A percentile compares a stretch with the other conserved stretches of the same genome.
Evolutionary conservation across 176 grass and related monocot genomes (phyloP).

Genomic region (Cenchrus americanus): DNA sequence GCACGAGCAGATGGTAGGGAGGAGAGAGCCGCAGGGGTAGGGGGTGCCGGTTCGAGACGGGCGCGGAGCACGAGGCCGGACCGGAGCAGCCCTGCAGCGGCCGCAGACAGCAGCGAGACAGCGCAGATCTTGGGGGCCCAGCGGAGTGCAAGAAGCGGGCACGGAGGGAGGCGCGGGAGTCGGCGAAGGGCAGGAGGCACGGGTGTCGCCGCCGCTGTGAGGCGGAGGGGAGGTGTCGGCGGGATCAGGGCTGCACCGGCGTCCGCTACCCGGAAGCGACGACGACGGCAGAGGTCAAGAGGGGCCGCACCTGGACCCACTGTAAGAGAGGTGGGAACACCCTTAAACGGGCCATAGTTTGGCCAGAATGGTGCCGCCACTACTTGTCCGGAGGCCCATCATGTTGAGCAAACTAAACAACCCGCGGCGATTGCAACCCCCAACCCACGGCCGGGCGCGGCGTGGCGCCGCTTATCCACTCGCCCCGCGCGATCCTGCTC

Average conservation of each 20-base stretch:
- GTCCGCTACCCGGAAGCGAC: background rate
- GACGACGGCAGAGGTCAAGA: background rate
- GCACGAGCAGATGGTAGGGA: background rate
- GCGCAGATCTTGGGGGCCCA: too few relatives aligned
- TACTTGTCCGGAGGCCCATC: background rate
- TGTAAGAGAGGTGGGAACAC: background rate
- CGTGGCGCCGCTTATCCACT: conserved; percentile 15
- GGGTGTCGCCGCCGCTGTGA: too few relatives aligned
- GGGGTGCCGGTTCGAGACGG: too few relatives aligned
- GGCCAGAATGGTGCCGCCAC: background rate
- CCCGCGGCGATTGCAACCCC: background rate
- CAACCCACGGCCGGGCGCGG: background rate
- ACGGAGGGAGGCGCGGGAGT: too few relatives aligned
- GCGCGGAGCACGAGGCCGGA: too few relatives aligned
- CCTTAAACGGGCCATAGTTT: background rate
- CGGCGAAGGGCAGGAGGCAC: too few relatives aligned
- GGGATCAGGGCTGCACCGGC: too few relatives aligned
- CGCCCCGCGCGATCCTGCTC: conserved; percentile 4
- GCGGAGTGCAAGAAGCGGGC: too few relatives aligned
- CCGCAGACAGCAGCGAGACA: too few relatives aligned
- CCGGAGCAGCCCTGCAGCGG: too few relatives aligned
- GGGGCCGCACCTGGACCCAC: background rate
- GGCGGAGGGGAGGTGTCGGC: too few relatives aligned
- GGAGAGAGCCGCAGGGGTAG: too few relatives aligned
- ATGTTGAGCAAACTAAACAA: background rate